Base-by-base conservation (phyloP, 1,284 basidiomycete species). In the Fomes fomentarius region DNA sequence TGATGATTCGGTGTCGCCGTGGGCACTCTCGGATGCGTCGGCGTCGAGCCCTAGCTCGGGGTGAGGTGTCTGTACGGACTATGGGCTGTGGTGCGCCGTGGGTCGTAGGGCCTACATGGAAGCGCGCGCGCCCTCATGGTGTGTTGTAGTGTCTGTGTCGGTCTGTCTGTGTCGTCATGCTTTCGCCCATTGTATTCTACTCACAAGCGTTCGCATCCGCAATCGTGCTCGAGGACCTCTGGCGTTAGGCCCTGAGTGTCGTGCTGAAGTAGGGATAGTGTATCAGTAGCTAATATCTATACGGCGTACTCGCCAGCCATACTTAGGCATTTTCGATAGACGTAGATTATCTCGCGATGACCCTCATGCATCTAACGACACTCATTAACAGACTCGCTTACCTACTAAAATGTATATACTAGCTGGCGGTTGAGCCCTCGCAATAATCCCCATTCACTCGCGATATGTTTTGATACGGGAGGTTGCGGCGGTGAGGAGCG, bases 1-100 rank as follows among this genome's bases (percentile, higher is more conserved):
- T 30, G 64, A 74, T 50, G 70, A 71, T 35, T 55, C 66, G 3
- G 68, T 70, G 17, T 68, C 71, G 12, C 71, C 71, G 3, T 72
- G 71, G 71, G 50, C 69, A 3, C 51, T 61, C 38, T 30, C 57
- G 4, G 56, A 56, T 34, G 39, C 44, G 31, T 45, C 53, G 10
- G 54, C 54, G 19, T 33, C 56, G 33, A 60, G 57, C 22, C 55
- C 56, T 11, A 47, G 25, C 35, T 38, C 56, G 30, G 24, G 45
- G 28, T 56, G 28, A 49, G 33, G 28, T 12, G 28, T 30, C 28
- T 12, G 28, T 30, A 6, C 28, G 28, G 28, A 7, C 28, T 30
- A n/a, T 30, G 28, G 28, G 12, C 28, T 30, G 28, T 30, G 28
- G 28, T 6, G 12, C 28, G 28, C 28, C 7, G 28, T 30, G 28